Evolutionary conservation across 2,329 filamentous ascomycete genomes (phyloP).

Genomic region (Penicillium aurantiogriseum): DNA sequence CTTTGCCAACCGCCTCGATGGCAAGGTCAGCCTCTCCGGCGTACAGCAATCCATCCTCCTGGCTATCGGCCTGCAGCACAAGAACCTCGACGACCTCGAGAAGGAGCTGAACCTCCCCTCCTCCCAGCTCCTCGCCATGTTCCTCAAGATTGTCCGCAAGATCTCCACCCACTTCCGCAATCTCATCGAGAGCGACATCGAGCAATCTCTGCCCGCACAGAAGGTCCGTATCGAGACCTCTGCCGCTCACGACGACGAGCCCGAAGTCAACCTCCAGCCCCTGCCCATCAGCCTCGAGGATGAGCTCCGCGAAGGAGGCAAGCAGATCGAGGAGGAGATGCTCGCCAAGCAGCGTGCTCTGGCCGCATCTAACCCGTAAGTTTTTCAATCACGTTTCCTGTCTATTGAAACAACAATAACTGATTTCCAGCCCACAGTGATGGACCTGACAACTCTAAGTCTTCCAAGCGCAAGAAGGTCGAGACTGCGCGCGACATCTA

Average conservation of each 20-base stretch:
- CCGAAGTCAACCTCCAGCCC: slow-evolving; percentile 66
- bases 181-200: slow-evolving; percentile 71
- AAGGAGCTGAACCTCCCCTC: slow-evolving; percentile 72
- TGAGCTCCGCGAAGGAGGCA: slow-evolving; percentile 79
- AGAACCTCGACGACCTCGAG: slow-evolving; percentile 76
- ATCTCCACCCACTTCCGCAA: slow-evolving; percentile 73
- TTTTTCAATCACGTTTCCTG: slow-evolving; percentile 21
- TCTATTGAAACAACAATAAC: slow-evolving; percentile 37
- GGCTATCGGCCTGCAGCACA: slow-evolving; percentile 87
- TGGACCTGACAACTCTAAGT: slow-evolving; percentile 58
- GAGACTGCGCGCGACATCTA: slow-evolving; percentile 53
- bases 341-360: slow-evolving; percentile 79
- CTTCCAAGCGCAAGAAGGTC: slow-evolving; percentile 71
- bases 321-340: slow-evolving; percentile 69
- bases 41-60: slow-evolving; percentile 84
- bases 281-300: slow-evolving; percentile 71
- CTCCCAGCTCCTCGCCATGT: slow-evolving; percentile 88
- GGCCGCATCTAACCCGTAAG: slow-evolving; percentile 87
- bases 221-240: slow-evolving; percentile 39
- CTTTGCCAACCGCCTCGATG: slow-evolving; percentile 73
- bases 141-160: slow-evolving; percentile 93
- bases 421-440: slow-evolving; percentile 43
- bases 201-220: slow-evolving; percentile 61
- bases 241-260: slow-evolving; percentile 64
- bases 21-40: slow-evolving; percentile 68